Conservation (phyloP, 2,329 filamentous ascomycete species). For the Diaporthe sp. region DNA sequence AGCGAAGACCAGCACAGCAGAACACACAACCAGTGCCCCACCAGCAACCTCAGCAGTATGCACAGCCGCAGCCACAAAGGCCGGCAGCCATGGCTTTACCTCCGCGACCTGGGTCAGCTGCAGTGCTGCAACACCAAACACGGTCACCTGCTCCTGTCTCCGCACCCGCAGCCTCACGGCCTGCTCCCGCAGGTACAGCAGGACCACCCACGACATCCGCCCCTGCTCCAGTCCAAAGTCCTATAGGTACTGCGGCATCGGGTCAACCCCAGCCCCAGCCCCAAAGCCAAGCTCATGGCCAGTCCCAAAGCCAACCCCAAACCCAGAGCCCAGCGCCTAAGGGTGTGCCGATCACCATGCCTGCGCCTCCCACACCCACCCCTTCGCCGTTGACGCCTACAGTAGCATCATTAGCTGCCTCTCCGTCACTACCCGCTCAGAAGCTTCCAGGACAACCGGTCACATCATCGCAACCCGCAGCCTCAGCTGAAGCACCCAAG, state of each 20-base stretch:
- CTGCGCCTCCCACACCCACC: conserved; percentile 24
- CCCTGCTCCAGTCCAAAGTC: neutral
- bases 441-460: conserved; percentile 30
- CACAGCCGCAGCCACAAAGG: conserved; percentile 35
- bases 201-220: conserved; percentile 11
- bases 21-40: neutral
- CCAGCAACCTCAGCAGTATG: conserved; percentile 30
- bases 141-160: conserved; percentile 32
- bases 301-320: neutral
- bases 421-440: conserved; percentile 32
- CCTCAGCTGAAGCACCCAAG: conserved; percentile 38
- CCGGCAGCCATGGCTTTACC: conserved; percentile 21
- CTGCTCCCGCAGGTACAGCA: conserved; percentile 11
- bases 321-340: conserved; percentile 11
- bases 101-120: conserved; percentile 9
- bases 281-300: neutral
- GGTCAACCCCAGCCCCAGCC: conserved; percentile 9
- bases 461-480: conserved; percentile 27
- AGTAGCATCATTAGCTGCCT: conserved; percentile 33
- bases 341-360: conserved; percentile 23
- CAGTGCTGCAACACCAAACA: conserved; percentile 28
- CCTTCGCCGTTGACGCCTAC: conserved; percentile 13
- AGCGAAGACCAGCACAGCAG: conserved; percentile 37
- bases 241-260: neutral
- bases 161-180: conserved; percentile 19